These are phyloP conservation scores for Phytophthora sojae DNA, from an alignment of 352 stramenopile genomes.

Conservation along the genomic window DNA sequence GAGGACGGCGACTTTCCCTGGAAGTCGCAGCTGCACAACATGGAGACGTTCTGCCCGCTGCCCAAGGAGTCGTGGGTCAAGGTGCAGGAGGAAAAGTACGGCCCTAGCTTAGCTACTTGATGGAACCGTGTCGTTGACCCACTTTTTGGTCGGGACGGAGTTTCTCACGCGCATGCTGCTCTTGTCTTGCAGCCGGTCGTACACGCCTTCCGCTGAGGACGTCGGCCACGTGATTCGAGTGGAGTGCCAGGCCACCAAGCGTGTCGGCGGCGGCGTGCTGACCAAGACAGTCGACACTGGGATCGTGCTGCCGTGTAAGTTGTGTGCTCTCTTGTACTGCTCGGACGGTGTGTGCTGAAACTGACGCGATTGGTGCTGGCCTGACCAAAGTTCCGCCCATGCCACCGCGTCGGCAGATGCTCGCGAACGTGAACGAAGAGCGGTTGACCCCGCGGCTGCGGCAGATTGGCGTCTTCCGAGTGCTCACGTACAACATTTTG, in stretches of 20 bases:
- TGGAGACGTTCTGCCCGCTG: constrained; percentile 61
- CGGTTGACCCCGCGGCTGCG: constrained; percentile 71
- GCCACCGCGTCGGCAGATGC: constrained; percentile 81
- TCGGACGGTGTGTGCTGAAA: constrained; percentile 27
- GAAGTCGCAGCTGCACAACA: constrained; percentile 71
- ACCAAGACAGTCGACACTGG: constrained; percentile 86
- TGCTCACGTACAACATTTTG: constrained; percentile 93
- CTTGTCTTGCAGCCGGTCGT: constrained; percentile 64
- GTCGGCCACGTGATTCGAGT: constrained; percentile 85
- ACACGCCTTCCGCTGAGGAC: constrained; percentile 69
- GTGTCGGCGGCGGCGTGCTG: constrained; percentile 54
- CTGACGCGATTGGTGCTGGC: constrained; percentile 29
- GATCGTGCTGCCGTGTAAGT: constrained; percentile 88
- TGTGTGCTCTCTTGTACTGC: constrained; percentile 34
- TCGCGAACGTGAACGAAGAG: constrained; percentile 85
- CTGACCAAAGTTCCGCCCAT: constrained; percentile 71
- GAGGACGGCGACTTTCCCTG: constrained; percentile 41
- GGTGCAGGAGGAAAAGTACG: constrained; percentile 75
- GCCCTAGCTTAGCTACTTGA: constrained; percentile 19
- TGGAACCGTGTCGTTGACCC: constrained; percentile 34
- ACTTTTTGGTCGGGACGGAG: constrained; percentile 33
- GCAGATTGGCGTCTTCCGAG: constrained; percentile 83
- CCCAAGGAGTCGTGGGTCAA: constrained; percentile 67
- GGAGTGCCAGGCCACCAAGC: constrained; percentile 75
- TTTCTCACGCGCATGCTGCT: constrained; percentile 42